Percentiles rank a stretch among this genome's conserved stretches.
Evolutionary conservation across 1,139 yeast genomes (phyloP).

Genomic region (Magnusiomyces magnusii): DNA sequence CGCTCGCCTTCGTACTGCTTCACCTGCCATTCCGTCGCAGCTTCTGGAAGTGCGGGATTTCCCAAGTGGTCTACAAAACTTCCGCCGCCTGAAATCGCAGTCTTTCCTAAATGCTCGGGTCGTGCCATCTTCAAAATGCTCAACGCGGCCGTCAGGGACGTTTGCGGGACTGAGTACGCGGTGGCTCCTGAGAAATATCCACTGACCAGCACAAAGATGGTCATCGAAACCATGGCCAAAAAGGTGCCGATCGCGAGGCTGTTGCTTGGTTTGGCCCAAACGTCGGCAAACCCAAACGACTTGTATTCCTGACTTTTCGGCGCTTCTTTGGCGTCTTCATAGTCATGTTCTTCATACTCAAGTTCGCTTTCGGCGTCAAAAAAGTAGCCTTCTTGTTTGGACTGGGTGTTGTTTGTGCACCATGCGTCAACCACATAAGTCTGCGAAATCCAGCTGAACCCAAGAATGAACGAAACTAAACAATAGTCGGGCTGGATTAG

Average conservation of each 20-base stretch:
- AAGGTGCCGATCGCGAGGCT: neutral
- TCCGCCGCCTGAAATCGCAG: neutral
- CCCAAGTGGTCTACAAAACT: neutral
- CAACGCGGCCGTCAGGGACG: neutral
- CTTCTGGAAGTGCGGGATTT: neutral
- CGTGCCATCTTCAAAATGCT: neutral
- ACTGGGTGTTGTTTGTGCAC: neutral
- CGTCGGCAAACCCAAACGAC: neutral
- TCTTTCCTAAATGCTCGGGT: neutral
- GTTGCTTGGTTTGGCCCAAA: neutral
- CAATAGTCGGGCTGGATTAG: neutral
- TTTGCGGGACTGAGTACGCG: neutral
- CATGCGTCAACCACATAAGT: neutral
- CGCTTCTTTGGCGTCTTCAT: neutral
- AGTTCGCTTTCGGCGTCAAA: neutral
- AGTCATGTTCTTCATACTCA: neutral
- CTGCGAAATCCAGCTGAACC: neutral
- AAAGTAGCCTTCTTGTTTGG: neutral
- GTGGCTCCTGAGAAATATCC: neutral
- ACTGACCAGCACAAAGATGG: neutral
- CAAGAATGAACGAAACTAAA: too few relatives aligned
- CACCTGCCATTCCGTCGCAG: neutral
- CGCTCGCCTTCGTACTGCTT: slow-evolving; percentile 19
- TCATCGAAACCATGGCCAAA: too few relatives aligned
- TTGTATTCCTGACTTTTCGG: neutral